Evolutionary conservation across 352 stramenopile species (phyloP).

Genomic region (Phytophthora europaea): DNA sequence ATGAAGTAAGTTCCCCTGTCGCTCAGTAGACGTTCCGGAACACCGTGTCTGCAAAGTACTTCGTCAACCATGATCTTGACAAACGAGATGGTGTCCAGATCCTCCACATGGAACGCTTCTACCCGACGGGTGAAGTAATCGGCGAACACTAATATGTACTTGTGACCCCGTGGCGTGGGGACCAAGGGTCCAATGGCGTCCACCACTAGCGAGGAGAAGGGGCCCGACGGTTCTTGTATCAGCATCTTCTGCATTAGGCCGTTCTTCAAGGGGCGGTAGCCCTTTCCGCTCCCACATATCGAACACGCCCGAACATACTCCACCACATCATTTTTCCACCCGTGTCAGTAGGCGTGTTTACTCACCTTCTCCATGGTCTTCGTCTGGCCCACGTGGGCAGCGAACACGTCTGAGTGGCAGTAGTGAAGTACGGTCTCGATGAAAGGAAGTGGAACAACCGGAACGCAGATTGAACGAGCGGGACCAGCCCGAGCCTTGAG

Average conservation of each 20-base stretch:
- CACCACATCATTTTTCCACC: not conserved
- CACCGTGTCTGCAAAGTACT: not conserved
- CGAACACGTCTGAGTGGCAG: constrained; percentile 15
- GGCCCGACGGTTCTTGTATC: not conserved
- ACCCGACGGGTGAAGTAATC: not conserved
- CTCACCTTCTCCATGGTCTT: constrained; percentile 8
- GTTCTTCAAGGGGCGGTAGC: not conserved
- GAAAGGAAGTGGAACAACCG: not conserved
- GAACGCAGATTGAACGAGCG: not conserved
- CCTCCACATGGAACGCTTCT: not conserved
- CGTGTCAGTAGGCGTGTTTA: not conserved
- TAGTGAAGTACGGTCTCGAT: constrained; percentile 17
- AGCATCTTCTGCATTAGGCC: constrained; percentile 16
- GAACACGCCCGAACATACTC: not conserved
- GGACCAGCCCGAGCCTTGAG: not conserved
- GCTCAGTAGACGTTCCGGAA: constrained; percentile 1
- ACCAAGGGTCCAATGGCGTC: not conserved
- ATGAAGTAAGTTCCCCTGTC: constrained; percentile 6
- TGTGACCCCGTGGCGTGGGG: not conserved
- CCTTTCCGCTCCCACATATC: not conserved
- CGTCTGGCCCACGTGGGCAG: not conserved
- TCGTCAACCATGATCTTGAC: not conserved
- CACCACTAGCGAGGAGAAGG: not conserved
- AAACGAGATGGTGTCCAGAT: too few species aligned
- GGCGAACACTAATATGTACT: not conserved